Evolutionary conservation across 768 basidiomycete genomes (phyloP).

Genomic region (Phylloporus arenicola): DNA sequence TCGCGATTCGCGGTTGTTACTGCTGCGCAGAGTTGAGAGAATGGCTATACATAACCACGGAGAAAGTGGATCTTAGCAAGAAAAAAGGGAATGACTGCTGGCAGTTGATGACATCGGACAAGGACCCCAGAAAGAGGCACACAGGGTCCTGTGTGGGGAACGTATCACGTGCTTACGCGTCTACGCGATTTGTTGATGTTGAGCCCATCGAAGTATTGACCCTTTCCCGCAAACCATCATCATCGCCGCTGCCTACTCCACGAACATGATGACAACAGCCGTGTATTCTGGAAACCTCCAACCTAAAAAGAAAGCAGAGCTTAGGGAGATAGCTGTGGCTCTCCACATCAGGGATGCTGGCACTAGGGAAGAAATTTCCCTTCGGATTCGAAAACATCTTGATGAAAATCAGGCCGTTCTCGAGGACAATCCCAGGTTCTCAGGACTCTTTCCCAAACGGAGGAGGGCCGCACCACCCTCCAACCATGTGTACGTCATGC

Average conservation of each 20-base stretch:
- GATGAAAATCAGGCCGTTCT: constrained; percentile 48
- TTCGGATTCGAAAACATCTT: constrained; percentile 59
- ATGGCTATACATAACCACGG: too few relatives aligned
- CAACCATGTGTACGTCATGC: constrained; percentile 10
- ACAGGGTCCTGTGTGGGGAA: neutral
- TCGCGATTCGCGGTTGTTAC: too few relatives aligned
- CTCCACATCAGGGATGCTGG: constrained; percentile 49
- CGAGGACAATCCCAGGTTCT: constrained; percentile 53
- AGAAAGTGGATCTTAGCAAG: too few relatives aligned
- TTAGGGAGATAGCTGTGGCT: constrained; percentile 55
- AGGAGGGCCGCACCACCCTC: constrained; percentile 29
- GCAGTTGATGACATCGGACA: too few relatives aligned
- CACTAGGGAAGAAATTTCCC: constrained; percentile 58
- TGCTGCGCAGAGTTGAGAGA: too few relatives aligned
- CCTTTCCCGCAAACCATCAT: constrained; percentile 5
- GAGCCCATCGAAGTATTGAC: constrained; percentile 19
- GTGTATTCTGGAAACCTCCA: constrained; percentile 49
- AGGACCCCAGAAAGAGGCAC: neutral
- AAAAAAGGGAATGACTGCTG: too few relatives aligned
- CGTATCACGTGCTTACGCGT: constrained; percentile 21
- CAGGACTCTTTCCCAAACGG: constrained; percentile 46
- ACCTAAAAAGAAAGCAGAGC: constrained; percentile 65
- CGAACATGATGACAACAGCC: constrained; percentile 37
- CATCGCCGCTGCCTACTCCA: neutral
- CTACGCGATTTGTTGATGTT: constrained; percentile 30